Conservation (phyloP, 1,284 basidiomycete species). For the Neonothopanus nambi region DNA sequence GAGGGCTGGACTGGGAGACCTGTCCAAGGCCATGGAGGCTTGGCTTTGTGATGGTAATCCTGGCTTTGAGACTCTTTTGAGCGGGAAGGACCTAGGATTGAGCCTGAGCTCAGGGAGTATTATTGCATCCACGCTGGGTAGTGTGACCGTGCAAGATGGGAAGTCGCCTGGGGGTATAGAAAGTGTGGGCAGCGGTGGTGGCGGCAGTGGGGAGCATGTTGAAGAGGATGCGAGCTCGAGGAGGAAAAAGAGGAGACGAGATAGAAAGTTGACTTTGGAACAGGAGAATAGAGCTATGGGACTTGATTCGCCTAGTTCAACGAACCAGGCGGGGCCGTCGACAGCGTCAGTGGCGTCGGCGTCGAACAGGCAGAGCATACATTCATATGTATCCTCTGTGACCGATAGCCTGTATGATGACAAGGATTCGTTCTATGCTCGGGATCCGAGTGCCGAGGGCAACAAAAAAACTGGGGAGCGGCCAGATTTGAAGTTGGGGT, state of each 20-base stretch:
- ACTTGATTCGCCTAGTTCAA: constrained; percentile 1
- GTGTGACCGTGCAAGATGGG: not conserved
- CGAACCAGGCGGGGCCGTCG: not conserved
- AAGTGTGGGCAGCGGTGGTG: no score
- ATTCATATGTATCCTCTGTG: not conserved
- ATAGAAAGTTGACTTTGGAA: constrained; percentile 17
- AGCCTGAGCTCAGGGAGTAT: constrained; percentile 4
- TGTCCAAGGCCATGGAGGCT: constrained; percentile 51
- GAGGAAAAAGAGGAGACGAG: constrained; percentile 15
- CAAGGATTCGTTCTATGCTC: not conserved
- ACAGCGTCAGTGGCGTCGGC: not conserved
- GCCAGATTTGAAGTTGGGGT: constrained; percentile 8
- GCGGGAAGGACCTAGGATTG: not conserved
- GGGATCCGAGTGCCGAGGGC: not conserved
- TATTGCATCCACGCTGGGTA: not conserved
- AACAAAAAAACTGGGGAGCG: not conserved
- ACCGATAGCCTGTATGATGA: not conserved
- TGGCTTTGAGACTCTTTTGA: not conserved
- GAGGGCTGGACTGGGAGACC: constrained; percentile 53
- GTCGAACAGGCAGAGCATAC: not conserved
- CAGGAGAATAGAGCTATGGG: constrained; percentile 16
- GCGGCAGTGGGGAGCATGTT: constrained; percentile 1
- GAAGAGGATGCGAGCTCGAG: constrained; percentile 3
- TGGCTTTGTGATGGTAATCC: constrained; percentile 34
- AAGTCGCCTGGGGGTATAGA: no score